A percentile compares a stretch with the other conserved stretches of the same genome.
Evolutionary conservation across 192 early-diverging fungal species (phyloP).

Genomic region (Mortierella alpina): DNA sequence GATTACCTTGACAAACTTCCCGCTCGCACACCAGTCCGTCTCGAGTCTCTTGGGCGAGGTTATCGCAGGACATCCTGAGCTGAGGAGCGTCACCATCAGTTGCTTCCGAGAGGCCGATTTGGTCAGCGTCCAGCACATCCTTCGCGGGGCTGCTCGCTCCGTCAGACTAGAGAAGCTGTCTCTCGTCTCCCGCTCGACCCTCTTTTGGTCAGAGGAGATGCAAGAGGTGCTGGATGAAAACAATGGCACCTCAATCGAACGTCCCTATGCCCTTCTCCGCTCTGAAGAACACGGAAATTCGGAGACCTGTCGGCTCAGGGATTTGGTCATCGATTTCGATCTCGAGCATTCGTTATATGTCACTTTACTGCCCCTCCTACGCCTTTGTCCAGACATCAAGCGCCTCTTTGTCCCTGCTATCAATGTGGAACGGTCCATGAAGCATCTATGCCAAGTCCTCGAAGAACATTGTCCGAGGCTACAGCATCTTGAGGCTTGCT

Average conservation of each 20-base stretch:
- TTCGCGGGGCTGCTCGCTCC: conserved; percentile 1
- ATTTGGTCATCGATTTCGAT: conserved; percentile 8
- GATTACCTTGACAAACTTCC: conserved; percentile 15
- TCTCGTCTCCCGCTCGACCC: not conserved
- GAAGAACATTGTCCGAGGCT: conserved; percentile 3
- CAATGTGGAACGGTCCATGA: not conserved
- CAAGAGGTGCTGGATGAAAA: not conserved
- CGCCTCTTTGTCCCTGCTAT: conserved; percentile 5
- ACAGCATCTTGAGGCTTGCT: not conserved
- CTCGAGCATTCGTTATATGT: not conserved
- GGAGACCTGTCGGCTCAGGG: not conserved
- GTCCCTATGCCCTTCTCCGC: not conserved
- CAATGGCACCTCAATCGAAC: not conserved
- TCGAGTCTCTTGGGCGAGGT: not conserved
- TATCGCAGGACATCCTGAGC: conserved; percentile 4
- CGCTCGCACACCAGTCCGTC: not conserved
- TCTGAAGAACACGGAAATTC: too few species aligned
- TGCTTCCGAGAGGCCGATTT: conserved; percentile 6
- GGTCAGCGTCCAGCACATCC: conserved; percentile 13
- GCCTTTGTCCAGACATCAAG: conserved; percentile 9
- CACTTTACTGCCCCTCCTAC: not conserved
- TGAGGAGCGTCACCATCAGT: conserved; percentile 1
- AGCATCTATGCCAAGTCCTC: not conserved
- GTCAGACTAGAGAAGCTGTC: conserved; percentile 9
- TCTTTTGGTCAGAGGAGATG: not conserved